Percentiles rank a stretch among this genome's conserved stretches.
phyloP scores from a whole-genome alignment of 768 basidiomycete genomes.

The Boletus vinaceobasis region DNA sequence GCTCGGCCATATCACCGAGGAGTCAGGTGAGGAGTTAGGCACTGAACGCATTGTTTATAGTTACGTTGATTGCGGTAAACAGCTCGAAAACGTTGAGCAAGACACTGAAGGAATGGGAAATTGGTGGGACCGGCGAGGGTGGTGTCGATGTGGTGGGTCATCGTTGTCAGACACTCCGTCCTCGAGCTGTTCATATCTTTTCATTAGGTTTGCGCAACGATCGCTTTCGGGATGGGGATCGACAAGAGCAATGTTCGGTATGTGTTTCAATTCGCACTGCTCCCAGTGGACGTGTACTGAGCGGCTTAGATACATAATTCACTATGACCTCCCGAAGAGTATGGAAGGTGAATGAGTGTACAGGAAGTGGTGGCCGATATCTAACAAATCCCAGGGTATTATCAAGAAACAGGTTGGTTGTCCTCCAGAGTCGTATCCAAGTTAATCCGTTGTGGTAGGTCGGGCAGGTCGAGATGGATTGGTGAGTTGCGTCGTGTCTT shows the following conservation, averaged over 20 bases:
- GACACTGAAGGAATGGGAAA: conserved; percentile 58
- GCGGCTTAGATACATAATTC: conserved; percentile 61
- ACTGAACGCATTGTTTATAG: not conserved
- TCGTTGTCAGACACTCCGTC: not conserved
- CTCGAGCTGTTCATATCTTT: not conserved
- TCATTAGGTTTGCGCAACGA: conserved; percentile 68
- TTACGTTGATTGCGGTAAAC: not conserved
- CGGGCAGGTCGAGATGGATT: conserved; percentile 76
- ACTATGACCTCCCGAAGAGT: conserved; percentile 79
- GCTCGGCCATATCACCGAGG: conserved; percentile 76
- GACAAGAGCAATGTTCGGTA: conserved; percentile 78
- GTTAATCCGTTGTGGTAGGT: conserved; percentile 39
- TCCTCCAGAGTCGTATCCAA: not conserved
- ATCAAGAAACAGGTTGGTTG: conserved; percentile 75
- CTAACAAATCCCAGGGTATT: conserved; percentile 54
- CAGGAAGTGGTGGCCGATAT: not conserved
- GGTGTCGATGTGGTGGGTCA: conserved; percentile 61
- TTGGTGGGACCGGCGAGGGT: conserved; percentile 47
- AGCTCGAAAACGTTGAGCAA: conserved; percentile 51
- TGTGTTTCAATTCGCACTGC: not conserved
- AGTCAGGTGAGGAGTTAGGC: conserved; percentile 41
- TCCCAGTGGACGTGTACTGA: not conserved
- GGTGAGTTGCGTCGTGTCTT: conserved; percentile 38
- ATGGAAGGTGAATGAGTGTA: conserved; percentile 58
- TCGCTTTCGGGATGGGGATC: conserved; percentile 86